Base-by-base conservation (phyloP, 768 basidiomycete species). In the Pisolithus microcarpus region DNA sequence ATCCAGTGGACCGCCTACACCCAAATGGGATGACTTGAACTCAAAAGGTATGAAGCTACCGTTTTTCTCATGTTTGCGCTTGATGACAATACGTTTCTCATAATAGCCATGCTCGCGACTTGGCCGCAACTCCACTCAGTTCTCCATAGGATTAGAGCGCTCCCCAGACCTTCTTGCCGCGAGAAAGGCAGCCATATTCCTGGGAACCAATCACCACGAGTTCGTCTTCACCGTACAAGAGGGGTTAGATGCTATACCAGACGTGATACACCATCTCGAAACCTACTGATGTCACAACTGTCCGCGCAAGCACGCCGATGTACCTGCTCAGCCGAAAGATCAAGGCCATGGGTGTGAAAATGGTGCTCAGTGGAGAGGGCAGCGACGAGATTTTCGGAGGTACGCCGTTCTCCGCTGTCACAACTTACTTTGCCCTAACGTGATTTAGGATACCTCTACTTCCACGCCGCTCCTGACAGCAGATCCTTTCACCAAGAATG, bases 301-400 rank as follows among this genome's bases (percentile, higher is more conserved):
- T 97, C 45, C 86, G 96, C 44, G 96, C 96, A 8, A 91, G 88
- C 61, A 97, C 94, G 4, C 96, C 96, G 3, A 99, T 99, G 96
- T 98, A 98, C 70, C 83, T 99, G 26, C 81, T 99, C 53, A 91
- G 88, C 65, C 80, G 96, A 45, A 98, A 99, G 73, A 94, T 99
- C 74, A 99, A 98, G 73, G 95, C 96, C 4, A 97, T 92, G 90
- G 96, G 96, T 52, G 96, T 99, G 48, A 99, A 99, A 74, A 99
- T 99, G 96, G 96, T 99, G 15, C 77, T 98, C 34, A 91, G 87
- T 56, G 96, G 96, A 16, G 96, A 99, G 70, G 96, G 96, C 37
- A 91, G 89, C 55, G 96, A 99, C 60, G 96, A 99, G 70, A 92
- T 98, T 54, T 81, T 97, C 36, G 95, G 95, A 73, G 94, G 93